phyloP scores from a whole-genome alignment of 1,284 basidiomycete species.

The Singerocomus inundabilis region DNA sequence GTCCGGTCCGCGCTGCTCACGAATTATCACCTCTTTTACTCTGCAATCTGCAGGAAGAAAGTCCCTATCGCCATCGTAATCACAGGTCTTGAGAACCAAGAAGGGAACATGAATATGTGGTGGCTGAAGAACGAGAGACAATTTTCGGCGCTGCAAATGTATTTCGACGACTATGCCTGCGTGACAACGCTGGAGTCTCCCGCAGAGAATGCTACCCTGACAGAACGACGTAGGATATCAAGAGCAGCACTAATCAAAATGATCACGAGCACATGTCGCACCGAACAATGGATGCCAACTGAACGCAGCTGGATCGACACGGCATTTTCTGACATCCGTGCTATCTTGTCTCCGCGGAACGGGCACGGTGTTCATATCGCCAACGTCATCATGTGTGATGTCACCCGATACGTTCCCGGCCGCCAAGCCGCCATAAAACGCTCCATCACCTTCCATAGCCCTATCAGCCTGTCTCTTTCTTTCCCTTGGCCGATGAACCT shows the following conservation, averaged over 20 bases:
- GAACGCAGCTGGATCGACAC: constrained; percentile 21
- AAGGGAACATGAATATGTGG: constrained; percentile 25
- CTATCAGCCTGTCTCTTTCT: constrained; percentile 12
- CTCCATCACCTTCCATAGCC: constrained; percentile 18
- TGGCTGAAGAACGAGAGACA: constrained; percentile 26
- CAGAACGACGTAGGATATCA: constrained; percentile 23
- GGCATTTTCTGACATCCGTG: constrained; percentile 19
- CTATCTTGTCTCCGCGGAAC: constrained; percentile 20
- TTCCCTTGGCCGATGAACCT: constrained; percentile 6
- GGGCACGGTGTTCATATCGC: constrained; percentile 1
- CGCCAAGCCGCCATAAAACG: constrained; percentile 2
- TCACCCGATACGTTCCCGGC: constrained; percentile 7
- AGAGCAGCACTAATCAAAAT: constrained; percentile 13
- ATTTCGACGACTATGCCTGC: constrained; percentile 27
- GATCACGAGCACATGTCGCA: constrained; percentile 20
- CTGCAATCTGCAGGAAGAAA: constrained; percentile 30
- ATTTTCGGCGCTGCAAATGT: constrained; percentile 23
- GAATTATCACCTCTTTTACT: constrained; percentile 32
- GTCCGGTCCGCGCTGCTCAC: constrained; percentile 22
- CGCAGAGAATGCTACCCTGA: constrained; percentile 12
- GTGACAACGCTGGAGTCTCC: constrained; percentile 26
- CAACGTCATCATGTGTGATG: constrained; percentile 28
- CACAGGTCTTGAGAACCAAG: constrained; percentile 34
- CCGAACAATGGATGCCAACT: constrained; percentile 21
- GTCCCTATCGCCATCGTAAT: constrained; percentile 30